A percentile compares a stretch with the other conserved stretches of the same genome.
Evolutionary conservation across 805 yeast species (phyloP).

Genomic region (Teunomyces panamensis): DNA sequence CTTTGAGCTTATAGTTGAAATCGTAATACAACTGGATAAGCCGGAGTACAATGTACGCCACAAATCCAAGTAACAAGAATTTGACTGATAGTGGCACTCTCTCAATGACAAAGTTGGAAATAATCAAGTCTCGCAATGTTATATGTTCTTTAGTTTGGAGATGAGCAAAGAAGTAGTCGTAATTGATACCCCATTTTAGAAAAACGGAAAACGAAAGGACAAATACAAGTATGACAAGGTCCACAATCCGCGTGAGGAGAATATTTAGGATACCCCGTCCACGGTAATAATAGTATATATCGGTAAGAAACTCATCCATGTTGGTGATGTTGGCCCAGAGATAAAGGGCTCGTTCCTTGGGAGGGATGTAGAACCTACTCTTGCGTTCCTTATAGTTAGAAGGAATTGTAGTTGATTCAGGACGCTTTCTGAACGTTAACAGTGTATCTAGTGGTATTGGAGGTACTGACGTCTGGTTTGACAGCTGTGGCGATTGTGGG

Average conservation of each 20-base stretch:
- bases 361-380: conserved; percentile 29
- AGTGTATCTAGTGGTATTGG: conserved; percentile 6
- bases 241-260: conserved; percentile 60
- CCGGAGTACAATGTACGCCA: conserved; percentile 50
- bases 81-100: conserved; percentile 47
- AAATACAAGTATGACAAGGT: conserved; percentile 72
- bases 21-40: conserved; percentile 57
- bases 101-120: conserved; percentile 44
- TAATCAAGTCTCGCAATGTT: conserved; percentile 33
- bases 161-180: conserved; percentile 27
- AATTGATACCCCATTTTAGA: conserved; percentile 78
- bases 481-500: conserved; percentile 8
- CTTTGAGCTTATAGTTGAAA: conserved; percentile 58
- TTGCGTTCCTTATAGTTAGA: conserved; percentile 4
- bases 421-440: conserved; percentile 7
- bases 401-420: not conserved
- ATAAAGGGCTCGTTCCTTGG: conserved; percentile 79
- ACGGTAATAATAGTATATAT: conserved; percentile 77
- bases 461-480: conserved; percentile 8
- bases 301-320: conserved; percentile 79
- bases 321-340: conserved; percentile 96
- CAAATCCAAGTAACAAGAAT: conserved; percentile 60
- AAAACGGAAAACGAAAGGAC: conserved; percentile 77
- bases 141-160: conserved; percentile 19
- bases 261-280: conserved; percentile 86